phyloP scores from a whole-genome alignment of 139 green algal genomes.

The Penium margaritaceum region DNA sequence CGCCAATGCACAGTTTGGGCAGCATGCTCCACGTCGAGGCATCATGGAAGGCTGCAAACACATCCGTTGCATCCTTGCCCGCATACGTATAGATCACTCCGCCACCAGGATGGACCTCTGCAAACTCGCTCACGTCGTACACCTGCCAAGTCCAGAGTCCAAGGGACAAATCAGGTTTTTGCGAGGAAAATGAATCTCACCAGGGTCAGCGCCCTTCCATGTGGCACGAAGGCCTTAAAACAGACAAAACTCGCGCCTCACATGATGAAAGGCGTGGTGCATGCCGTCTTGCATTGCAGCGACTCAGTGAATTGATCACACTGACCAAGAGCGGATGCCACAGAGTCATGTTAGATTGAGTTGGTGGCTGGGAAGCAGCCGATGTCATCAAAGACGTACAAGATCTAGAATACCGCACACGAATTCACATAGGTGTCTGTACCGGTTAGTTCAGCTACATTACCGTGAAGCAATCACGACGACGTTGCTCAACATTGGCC shows the following conservation, averaged over 20 bases:
- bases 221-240: neutral
- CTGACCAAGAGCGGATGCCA: too few relatives aligned
- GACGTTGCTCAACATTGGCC: too few relatives aligned
- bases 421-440: too few relatives aligned
- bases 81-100: constrained; percentile 55
- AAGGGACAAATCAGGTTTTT: neutral
- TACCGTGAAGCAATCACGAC: too few relatives aligned
- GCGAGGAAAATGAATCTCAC: neutral
- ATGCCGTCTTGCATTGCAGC: too few relatives aligned
- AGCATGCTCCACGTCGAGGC: constrained; percentile 48
- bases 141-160: constrained; percentile 38
- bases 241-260: neutral
- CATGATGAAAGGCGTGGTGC: neutral
- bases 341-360: too few relatives aligned
- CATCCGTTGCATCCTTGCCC: constrained; percentile 62
- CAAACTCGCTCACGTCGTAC: constrained; percentile 60
- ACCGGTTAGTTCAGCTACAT: too few relatives aligned
- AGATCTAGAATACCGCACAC: too few relatives aligned
- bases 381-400: too few relatives aligned
- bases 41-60: constrained; percentile 61
- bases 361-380: too few relatives aligned
- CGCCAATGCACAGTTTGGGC: constrained; percentile 50
- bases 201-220: neutral
- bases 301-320: too few relatives aligned
- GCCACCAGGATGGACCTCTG: constrained; percentile 57